A percentile compares a stretch with the other conserved stretches of the same genome.
phyloP scores from a whole-genome alignment of 2,329 filamentous ascomycete genomes.

The Epichloe uncinata region DNA sequence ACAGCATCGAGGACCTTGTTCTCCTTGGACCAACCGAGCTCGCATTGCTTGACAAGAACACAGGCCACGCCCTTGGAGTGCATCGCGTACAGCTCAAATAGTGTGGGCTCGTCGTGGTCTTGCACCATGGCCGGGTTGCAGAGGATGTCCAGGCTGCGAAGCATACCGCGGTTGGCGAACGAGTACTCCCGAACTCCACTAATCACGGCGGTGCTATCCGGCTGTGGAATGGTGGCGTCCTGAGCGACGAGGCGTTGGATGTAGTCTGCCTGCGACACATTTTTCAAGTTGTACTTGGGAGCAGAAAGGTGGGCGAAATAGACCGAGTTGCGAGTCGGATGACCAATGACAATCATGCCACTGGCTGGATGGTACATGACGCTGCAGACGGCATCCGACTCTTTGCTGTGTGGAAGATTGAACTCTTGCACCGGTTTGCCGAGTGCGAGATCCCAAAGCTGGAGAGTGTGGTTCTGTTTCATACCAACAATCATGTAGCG shows the following conservation, averaged over 20 bases:
- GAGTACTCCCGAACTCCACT: conserved; percentile 94
- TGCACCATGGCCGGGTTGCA: conserved; percentile 52
- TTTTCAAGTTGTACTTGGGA: conserved; percentile 75
- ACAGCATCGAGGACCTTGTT: conserved; percentile 74
- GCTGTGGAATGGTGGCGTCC: conserved; percentile 61
- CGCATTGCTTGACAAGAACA: conserved; percentile 70
- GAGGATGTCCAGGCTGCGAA: conserved; percentile 84
- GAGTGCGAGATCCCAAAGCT: conserved; percentile 94
- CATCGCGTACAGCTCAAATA: conserved; percentile 95
- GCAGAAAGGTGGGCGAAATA: conserved; percentile 95
- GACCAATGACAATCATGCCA: conserved; percentile 87
- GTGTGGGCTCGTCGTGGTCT: conserved; percentile 52
- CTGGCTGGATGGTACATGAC: conserved; percentile 86
- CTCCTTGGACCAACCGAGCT: conserved; percentile 83
- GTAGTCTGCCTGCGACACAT: conserved; percentile 78
- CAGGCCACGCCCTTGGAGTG: conserved; percentile 96
- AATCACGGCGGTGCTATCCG: conserved; percentile 92
- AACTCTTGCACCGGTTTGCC: conserved; percentile 95
- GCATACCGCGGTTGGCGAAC: conserved; percentile 69
- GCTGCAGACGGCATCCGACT: conserved; percentile 96
- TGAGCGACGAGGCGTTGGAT: conserved; percentile 64
- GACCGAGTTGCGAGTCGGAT: conserved; percentile 92
- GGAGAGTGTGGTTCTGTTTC: conserved; percentile 97
- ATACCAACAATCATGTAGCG: conserved; percentile 95
- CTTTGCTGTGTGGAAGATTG: conserved; percentile 88